Percentiles rank a stretch among this genome's conserved stretches.
Evolutionary conservation across 2,329 filamentous ascomycete genomes (phyloP).

Genomic region (Epichloe aotearoae): DNA sequence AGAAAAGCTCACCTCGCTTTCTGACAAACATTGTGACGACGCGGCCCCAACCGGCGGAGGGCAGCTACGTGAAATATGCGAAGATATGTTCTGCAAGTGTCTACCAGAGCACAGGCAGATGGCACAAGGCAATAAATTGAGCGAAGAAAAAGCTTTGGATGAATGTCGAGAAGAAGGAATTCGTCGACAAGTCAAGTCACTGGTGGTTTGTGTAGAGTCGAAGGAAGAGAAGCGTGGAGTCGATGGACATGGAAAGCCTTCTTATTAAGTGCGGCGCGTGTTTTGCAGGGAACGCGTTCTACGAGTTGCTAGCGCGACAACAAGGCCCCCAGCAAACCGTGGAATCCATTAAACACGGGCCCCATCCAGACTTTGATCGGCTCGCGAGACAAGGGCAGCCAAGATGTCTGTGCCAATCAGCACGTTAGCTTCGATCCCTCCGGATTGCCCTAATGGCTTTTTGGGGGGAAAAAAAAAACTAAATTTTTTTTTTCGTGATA

Average conservation of each 20-base stretch:
- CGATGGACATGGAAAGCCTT: constrained; percentile 15
- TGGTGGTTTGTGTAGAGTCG: constrained; percentile 10
- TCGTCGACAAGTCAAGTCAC: constrained; percentile 5
- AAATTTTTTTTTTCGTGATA: too few relatives aligned
- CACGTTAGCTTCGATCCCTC: background rate
- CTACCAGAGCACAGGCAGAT: constrained; percentile 13
- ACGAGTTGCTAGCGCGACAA: constrained; percentile 21
- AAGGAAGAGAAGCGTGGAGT: constrained; percentile 8
- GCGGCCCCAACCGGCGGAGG: constrained; percentile 9
- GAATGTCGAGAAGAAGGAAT: background rate
- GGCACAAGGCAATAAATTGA: constrained; percentile 1
- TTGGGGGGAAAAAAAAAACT: fast-evolving
- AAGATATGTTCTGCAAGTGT: constrained; percentile 14
- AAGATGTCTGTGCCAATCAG: too few relatives aligned
- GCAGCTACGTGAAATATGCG: constrained; percentile 11
- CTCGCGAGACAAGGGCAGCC: background rate
- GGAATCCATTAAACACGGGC: constrained; percentile 17
- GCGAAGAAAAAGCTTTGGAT: constrained; percentile 1
- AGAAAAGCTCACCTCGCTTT: constrained; percentile 42
- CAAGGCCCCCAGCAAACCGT: constrained; percentile 5
- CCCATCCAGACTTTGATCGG: constrained; percentile 6
- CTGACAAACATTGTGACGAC: constrained; percentile 44
- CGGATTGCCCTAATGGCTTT: too few relatives aligned
- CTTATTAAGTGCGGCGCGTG: constrained; percentile 27
- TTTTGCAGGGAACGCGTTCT: constrained; percentile 16